A percentile compares a stretch with the other conserved stretches of the same genome.
phyloP scores from a whole-genome alignment of 768 basidiomycete species.

The Lactarius hatsudake region DNA sequence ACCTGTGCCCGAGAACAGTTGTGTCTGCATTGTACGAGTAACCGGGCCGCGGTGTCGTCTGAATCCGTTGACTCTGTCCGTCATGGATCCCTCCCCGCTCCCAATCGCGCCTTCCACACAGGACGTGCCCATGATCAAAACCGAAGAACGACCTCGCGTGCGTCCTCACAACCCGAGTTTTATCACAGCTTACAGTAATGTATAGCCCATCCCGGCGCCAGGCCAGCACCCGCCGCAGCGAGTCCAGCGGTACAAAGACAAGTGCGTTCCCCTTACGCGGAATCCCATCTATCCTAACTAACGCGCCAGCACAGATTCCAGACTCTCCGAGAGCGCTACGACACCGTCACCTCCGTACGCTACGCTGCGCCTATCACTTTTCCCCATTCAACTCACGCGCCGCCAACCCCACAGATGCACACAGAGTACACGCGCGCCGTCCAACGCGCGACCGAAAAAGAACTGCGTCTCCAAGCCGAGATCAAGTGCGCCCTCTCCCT shows the following conservation, averaged over 20 bases:
- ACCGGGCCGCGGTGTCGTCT: background rate
- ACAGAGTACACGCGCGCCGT: slow-evolving; percentile 19
- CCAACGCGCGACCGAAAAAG: slow-evolving; percentile 24
- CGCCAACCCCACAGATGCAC: slow-evolving; percentile 6
- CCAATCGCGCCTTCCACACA: background rate
- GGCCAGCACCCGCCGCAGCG: slow-evolving; percentile 8
- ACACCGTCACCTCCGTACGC: slow-evolving; percentile 20
- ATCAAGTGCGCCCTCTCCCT: slow-evolving; percentile 16
- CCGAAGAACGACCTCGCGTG: slow-evolving; percentile 24
- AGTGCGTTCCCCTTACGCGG: slow-evolving; percentile 15
- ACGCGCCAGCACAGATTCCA: slow-evolving; percentile 21
- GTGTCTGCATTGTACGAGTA: background rate
- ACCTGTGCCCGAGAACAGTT: background rate
- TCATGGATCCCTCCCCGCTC: background rate
- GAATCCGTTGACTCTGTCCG: background rate
- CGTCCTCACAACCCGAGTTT: background rate
- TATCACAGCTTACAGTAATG: background rate
- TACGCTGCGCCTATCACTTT: background rate
- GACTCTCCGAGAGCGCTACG: slow-evolving; percentile 26
- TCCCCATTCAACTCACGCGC: background rate
- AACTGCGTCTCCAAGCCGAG: slow-evolving; percentile 25
- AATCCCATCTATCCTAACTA: background rate
- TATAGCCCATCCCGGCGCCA: slow-evolving; percentile 7
- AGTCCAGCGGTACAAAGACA: slow-evolving; percentile 28
- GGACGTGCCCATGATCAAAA: slow-evolving; percentile 24